Evolutionary conservation across 495 filamentous ascomycete genomes (phyloP), one percentile per base, ranked within the genome.

Genomic region (Emericellopsis terricola): DNA sequence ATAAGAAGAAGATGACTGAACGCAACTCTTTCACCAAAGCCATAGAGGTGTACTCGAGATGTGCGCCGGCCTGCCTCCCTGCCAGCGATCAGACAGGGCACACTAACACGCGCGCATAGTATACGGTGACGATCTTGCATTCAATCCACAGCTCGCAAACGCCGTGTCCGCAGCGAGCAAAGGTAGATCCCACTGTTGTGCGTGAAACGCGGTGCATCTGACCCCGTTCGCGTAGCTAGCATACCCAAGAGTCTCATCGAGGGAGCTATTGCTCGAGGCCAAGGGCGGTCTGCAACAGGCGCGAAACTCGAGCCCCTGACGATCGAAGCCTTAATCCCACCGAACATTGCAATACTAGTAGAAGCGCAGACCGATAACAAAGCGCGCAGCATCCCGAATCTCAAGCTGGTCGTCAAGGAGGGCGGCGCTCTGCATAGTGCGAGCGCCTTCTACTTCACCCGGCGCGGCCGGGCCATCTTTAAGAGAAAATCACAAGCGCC

Each of bases 161-260:
- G 61, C 75, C 7, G 67, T 97, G n/a, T 52, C 64, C 4, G 69
- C 62, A 30, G 89, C 89, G 28, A 97, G 91, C 61, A 84, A 82
- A 62, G 63, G 65, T 69, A 60, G 41, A 44, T n/a, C n/a, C n/a
- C n/a, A 51, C 35, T 49, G 11, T n/a, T 21, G 23, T 13, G 4
- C 10, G 2, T 13, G 20, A 13, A n/a, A 17, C 14, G 30, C 15
- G 26, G 21, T n/a, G n/a, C n/a, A n/a, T n/a, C n/a, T n/a, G n/a
- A n/a, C n/a, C n/a, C n/a, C n/a, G n/a, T n/a, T 17, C 4, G 15
- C 30, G 35, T 31, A 69, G 76, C 70, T 40, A 76, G 77, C 33
- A 71, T 93, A 29, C 81, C 86, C 10, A 94, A 94, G 51, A 65
- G 69, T 18, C 57, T 62, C 2, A 94, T 96, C 40, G 83, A 94